phyloP scores from a whole-genome alignment of 2,329 filamentous ascomycete genomes.

The Cladosporium sphaerospermum region DNA sequence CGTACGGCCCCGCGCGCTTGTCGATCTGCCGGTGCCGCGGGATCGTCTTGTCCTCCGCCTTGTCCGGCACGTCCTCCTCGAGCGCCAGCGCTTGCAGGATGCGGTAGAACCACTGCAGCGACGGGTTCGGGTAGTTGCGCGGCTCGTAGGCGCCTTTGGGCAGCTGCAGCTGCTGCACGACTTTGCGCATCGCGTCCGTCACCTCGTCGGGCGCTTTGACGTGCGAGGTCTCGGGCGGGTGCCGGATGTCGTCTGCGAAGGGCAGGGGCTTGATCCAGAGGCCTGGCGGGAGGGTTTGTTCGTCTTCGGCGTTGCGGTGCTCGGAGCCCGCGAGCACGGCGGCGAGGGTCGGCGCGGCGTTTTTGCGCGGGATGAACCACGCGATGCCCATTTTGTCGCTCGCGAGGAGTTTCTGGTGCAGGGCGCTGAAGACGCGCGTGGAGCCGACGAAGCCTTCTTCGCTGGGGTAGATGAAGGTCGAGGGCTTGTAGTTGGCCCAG shows the following conservation, averaged over 20 bases:
- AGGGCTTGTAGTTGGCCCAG: constrained; percentile 81
- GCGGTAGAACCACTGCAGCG: constrained; percentile 93
- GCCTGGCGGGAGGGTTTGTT: constrained; percentile 70
- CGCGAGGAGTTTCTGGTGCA: constrained; percentile 79
- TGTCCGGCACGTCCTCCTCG: constrained; percentile 79
- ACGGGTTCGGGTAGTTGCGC: constrained; percentile 73
- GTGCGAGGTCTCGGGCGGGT: constrained; percentile 57
- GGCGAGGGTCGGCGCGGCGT: constrained; percentile 71
- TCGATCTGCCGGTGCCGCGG: constrained; percentile 84
- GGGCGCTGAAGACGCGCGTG: constrained; percentile 82
- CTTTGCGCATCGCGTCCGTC: constrained; percentile 72
- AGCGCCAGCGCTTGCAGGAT: constrained; percentile 87
- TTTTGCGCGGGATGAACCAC: constrained; percentile 81
- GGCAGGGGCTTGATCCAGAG: constrained; percentile 86
- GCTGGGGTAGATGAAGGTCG: constrained; percentile 88
- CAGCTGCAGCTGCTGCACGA: constrained; percentile 81
- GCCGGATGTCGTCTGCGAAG: constrained; percentile 80
- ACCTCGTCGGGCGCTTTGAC: constrained; percentile 61
- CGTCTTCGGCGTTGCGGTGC: constrained; percentile 57
- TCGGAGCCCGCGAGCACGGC: constrained; percentile 74
- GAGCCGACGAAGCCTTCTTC: constrained; percentile 88
- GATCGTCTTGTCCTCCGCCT: constrained; percentile 68
- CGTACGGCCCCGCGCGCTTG: constrained; percentile 74
- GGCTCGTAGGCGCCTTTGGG: constrained; percentile 82
- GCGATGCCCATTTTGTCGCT: constrained; percentile 76